Conservation (phyloP, 768 basidiomycete species). For the Lactifluus echinatus region DNA sequence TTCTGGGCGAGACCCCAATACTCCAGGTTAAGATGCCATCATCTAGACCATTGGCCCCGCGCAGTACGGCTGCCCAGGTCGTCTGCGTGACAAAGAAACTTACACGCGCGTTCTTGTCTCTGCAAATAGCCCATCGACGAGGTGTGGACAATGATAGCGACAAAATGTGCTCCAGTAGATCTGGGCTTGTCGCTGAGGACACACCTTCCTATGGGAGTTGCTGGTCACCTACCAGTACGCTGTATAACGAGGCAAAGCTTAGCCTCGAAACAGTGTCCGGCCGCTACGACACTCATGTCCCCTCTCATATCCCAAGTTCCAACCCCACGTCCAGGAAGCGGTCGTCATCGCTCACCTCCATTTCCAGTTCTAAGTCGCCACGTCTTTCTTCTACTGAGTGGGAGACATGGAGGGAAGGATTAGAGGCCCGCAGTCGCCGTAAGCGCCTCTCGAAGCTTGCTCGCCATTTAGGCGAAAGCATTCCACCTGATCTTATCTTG, state of each 20-base stretch:
- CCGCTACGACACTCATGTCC: not conserved
- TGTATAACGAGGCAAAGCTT: not conserved
- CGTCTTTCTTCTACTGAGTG: not conserved
- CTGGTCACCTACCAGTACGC: not conserved
- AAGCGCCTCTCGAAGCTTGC: constrained; percentile 17
- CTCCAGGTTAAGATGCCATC: constrained; percentile 2
- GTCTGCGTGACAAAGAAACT: not conserved
- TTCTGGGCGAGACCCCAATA: constrained; percentile 18
- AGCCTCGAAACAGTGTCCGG: not conserved
- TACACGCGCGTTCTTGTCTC: not conserved
- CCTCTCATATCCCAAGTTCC: not conserved
- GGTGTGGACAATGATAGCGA: not conserved
- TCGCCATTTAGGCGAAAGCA: constrained; percentile 12
- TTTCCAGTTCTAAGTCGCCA: not conserved
- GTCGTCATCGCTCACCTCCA: constrained; percentile 1
- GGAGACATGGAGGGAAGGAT: constrained; percentile 4
- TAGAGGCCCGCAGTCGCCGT: constrained; percentile 5
- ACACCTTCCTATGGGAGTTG: no score
- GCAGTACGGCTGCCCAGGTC: not conserved
- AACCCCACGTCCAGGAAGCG: not conserved
- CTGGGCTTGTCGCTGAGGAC: not conserved
- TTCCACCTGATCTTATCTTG: constrained; percentile 8
- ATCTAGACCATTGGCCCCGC: not conserved
- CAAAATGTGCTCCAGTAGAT: not conserved
- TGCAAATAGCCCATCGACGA: not conserved